These are phyloP conservation scores for Cytospora leucostoma DNA, from an alignment of 2,329 filamentous ascomycete species.

Conservation along the genomic window DNA sequence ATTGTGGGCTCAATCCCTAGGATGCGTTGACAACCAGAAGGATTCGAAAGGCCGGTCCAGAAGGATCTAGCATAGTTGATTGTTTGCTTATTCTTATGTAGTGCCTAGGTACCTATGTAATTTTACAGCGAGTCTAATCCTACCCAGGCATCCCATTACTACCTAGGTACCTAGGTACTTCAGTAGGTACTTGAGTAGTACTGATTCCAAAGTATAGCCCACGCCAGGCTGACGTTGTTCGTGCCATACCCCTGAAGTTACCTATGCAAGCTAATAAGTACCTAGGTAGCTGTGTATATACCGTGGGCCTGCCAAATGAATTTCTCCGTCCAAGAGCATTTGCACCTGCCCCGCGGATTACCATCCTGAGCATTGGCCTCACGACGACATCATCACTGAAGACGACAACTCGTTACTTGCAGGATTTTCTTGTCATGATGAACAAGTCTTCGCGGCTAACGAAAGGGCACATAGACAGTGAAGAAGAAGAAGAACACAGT, in stretches of 20 bases:
- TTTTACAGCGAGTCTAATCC: background rate
- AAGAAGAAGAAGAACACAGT: background rate
- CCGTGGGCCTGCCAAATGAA: slow-evolving; percentile 18
- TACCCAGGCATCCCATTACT: background rate
- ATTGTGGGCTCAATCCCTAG: background rate
- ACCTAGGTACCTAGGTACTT: background rate
- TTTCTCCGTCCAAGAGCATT: slow-evolving; percentile 22
- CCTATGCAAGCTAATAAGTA: background rate
- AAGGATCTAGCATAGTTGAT: background rate
- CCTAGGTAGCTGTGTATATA: background rate
- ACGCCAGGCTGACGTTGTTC: too few species aligned
- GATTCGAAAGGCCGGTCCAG: background rate
- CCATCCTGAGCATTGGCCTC: background rate
- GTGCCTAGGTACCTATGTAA: background rate
- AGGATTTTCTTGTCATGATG: background rate
- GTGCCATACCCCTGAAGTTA: too few species aligned
- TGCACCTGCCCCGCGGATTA: slow-evolving; percentile 2
- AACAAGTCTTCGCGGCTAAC: background rate
- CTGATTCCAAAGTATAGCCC: background rate
- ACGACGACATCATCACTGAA: background rate
- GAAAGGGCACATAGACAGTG: background rate
- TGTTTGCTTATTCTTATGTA: background rate
- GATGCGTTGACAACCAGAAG: slow-evolving; percentile 5
- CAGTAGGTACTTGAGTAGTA: background rate
- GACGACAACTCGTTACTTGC: background rate